Base-by-base conservation (phyloP, 1,284 basidiomycete genomes). In the Sporisorium reilianum region DNA sequence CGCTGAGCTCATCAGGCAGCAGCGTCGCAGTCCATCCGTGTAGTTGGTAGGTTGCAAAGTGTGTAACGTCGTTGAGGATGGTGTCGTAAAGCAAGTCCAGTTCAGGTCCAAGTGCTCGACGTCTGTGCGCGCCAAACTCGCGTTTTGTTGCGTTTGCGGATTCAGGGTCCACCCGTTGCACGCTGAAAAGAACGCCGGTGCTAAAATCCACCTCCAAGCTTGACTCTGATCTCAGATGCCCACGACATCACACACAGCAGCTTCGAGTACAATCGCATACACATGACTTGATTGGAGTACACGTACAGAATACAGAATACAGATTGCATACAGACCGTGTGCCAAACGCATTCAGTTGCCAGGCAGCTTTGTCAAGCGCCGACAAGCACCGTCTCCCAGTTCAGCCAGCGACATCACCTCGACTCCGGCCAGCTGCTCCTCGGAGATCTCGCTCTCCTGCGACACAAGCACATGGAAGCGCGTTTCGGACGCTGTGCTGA, bases 381-480 rank as follows among this genome's bases (percentile, higher is more conserved):
- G 23, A n/a, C 71, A 74, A 3, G 18, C 22, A 32, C 55, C 36
- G 3, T 41, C 16, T n/a, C 26, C 51, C 5, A 68, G 28, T 22
- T 64, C 52, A 11, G 9, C 30, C 20, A 64, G 23, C 14, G 28
- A 55, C 18, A 68, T 58, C 10, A 38, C 30, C 41, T 74, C 71
- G 6, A 74, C 32, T 7, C 71, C 71, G 0, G 65, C 64, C 14
- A 45, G 10, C 28, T 64, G 52, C 22, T 56, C 58, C 25, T 74
- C 71, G 2, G 44, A 20, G 44, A 20, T 40, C 36, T 60, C 23
- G 10, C n/a, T 50, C 11, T 34, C 55, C 16, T 40, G 20, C 18
- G 59, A 42, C 1, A 74, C 62, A 45, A 68, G 12, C 8, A 74
- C 71, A 41, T 74, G 64, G 55, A 74, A 74, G 9, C 71, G 42